Percentiles rank a stretch among this genome's conserved stretches.
Conservation (phyloP, 257 asterid species). For the Fraxinus excelsior region DNA sequence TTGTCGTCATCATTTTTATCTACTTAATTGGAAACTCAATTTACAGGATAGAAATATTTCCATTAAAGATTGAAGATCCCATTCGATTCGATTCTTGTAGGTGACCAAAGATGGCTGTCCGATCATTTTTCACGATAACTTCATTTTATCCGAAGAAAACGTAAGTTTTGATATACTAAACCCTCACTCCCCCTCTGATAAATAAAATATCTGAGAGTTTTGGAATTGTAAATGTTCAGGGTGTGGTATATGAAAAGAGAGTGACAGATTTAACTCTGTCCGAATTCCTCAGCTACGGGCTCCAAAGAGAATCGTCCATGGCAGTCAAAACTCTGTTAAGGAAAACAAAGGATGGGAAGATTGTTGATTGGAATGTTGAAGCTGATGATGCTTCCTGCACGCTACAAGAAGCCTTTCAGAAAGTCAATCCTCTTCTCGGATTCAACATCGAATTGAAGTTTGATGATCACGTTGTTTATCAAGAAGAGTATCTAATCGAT, state of each 20-base stretch:
- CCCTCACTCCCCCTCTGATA: not conserved
- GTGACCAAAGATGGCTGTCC: constrained; percentile 93
- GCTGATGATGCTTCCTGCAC: constrained; percentile 78
- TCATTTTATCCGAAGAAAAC: constrained; percentile 67
- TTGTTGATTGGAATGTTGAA: constrained; percentile 71
- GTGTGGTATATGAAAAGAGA: constrained; percentile 63
- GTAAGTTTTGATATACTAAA: constrained; percentile 38
- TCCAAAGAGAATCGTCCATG: constrained; percentile 52
- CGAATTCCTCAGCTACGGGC: constrained; percentile 81
- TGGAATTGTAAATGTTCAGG: constrained; percentile 44
- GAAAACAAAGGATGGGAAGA: constrained; percentile 80
- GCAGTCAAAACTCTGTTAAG: constrained; percentile 64
- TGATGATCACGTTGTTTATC: constrained; percentile 66
- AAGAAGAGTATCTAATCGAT: constrained; percentile 48
- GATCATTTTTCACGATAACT: constrained; percentile 89
- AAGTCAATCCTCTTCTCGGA: constrained; percentile 70
- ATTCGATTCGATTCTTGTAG: constrained; percentile 59
- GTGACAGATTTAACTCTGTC: constrained; percentile 69
- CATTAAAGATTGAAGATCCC: constrained; percentile 20
- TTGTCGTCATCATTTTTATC: not conserved
- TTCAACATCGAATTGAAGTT: constrained; percentile 91
- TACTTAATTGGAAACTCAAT: not conserved
- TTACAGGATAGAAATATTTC: not conserved
- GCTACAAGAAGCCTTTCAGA: constrained; percentile 70
- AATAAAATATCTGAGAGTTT: not conserved